Percentiles rank a stretch among this genome's conserved stretches.
phyloP scores from a whole-genome alignment of 2,329 filamentous ascomycete genomes.

The Lachnellula suecica region DNA sequence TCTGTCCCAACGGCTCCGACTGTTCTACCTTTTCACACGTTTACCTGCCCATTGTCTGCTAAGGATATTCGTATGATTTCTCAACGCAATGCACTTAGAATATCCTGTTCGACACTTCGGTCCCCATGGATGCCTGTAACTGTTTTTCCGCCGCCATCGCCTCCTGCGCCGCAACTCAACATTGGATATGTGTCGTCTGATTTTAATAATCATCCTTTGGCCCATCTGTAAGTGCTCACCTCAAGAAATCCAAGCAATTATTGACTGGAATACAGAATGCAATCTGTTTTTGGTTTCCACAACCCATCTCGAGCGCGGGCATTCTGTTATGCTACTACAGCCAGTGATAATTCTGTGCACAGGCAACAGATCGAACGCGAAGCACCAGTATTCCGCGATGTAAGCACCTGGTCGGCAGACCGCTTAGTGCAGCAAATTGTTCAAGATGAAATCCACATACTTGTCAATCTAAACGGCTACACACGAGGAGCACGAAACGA shows the following conservation, averaged over 20 bases:
- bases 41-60: constrained; percentile 89
- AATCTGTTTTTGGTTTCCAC: constrained; percentile 95
- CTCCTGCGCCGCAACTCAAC: constrained; percentile 80
- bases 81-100: constrained; percentile 88
- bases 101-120: constrained; percentile 85
- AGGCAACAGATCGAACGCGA: constrained; percentile 91
- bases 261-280: constrained; percentile 61
- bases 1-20: constrained; percentile 86
- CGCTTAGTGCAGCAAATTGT: constrained; percentile 83
- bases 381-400: constrained; percentile 87
- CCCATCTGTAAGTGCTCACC: constrained; percentile 65
- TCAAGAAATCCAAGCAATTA: not conserved
- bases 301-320: constrained; percentile 72
- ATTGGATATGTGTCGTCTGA: constrained; percentile 97
- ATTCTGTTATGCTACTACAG: constrained; percentile 93
- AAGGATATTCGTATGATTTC: constrained; percentile 93
- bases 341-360: constrained; percentile 85
- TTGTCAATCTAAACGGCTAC: constrained; percentile 98
- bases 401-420: constrained; percentile 82
- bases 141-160: constrained; percentile 81
- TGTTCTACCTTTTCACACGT: constrained; percentile 95
- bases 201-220: constrained; percentile 97
- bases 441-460: constrained; percentile 84
- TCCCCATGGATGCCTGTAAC: constrained; percentile 81
- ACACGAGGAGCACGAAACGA: constrained; percentile 96